Conservation (phyloP, 2,329 filamentous ascomycete species). For the Tolypocladium endophyticum region DNA sequence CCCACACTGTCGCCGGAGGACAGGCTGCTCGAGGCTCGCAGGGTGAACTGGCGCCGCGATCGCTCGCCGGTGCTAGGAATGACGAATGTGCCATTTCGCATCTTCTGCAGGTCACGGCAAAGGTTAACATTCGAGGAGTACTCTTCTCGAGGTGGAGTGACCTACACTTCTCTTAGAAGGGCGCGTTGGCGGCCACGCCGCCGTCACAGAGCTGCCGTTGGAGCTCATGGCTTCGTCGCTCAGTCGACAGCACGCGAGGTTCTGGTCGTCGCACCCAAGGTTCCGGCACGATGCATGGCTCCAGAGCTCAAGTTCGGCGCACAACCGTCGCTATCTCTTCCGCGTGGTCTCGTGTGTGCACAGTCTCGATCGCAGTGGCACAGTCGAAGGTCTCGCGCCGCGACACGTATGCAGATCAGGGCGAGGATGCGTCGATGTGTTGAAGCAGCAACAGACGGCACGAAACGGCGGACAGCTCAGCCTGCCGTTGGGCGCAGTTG, state of each 20-base stretch:
- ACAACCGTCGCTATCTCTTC: neutral
- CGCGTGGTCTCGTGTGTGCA: neutral
- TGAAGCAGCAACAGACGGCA: neutral
- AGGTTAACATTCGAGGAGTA: neutral
- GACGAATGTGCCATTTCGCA: constrained; percentile 79
- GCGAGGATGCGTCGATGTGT: neutral
- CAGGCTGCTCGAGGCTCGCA: constrained; percentile 42
- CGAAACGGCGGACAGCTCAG: neutral
- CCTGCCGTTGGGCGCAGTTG: neutral
- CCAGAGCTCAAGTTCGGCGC: neutral
- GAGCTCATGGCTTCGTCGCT: constrained; percentile 27
- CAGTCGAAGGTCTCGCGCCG: neutral
- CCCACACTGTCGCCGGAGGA: constrained; percentile 12
- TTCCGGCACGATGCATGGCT: neutral
- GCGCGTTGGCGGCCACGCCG: constrained; percentile 30
- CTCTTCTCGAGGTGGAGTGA: neutral
- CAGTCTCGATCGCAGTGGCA: neutral
- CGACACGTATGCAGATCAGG: neutral
- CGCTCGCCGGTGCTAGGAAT: constrained; percentile 80
- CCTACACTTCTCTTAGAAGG: constrained; percentile 36
- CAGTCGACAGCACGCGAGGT: constrained; percentile 6
- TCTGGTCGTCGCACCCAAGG: neutral
- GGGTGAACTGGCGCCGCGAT: constrained; percentile 66
- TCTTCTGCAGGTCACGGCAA: constrained; percentile 37
- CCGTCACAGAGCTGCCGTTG: constrained; percentile 18